Evolutionary conservation across 345 rosid species (phyloP).

Genomic region (Pelargonium nanum): DNA sequence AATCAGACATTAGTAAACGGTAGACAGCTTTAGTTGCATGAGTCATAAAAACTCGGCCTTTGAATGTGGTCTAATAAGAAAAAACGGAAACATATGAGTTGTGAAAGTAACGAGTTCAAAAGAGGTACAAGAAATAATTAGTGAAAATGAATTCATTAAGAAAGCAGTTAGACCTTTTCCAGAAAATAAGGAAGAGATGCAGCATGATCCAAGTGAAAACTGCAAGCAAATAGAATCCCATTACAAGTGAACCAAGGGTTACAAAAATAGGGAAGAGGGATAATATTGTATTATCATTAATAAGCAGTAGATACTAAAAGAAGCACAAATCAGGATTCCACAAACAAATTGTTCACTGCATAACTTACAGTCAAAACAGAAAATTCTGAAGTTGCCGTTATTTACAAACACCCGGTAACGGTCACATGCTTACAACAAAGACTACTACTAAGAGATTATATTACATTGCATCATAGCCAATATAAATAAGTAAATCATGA

Average conservation of each 20-base stretch:
- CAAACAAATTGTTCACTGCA: too few relatives aligned
- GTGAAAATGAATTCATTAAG: not conserved
- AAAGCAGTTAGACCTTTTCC: slow-evolving; percentile 56
- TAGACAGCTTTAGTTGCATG: slow-evolving; percentile 95
- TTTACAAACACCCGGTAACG: too few relatives aligned
- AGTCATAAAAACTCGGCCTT: slow-evolving; percentile 88
- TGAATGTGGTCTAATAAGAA: slow-evolving; percentile 65
- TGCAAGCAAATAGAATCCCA: slow-evolving; percentile 27
- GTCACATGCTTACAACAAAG: too few relatives aligned
- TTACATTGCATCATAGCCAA: too few relatives aligned
- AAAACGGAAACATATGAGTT: slow-evolving; percentile 4
- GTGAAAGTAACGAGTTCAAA: not conserved
- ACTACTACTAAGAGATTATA: too few relatives aligned
- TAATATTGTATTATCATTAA: too few relatives aligned
- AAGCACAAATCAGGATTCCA: too few relatives aligned
- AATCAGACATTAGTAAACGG: slow-evolving; percentile 77
- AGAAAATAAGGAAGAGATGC: slow-evolving; percentile 92
- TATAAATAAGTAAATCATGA: too few relatives aligned
- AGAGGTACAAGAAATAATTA: not conserved
- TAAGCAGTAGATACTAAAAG: too few relatives aligned
- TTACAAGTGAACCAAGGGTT: not conserved
- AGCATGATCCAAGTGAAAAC: slow-evolving; percentile 99
- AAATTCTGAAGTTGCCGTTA: too few relatives aligned
- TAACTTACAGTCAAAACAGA: too few relatives aligned
- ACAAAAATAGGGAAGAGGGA: not conserved